These are phyloP conservation scores for Achlya hypogyna DNA, from an alignment of 352 stramenopile species.

Conservation along the genomic window DNA sequence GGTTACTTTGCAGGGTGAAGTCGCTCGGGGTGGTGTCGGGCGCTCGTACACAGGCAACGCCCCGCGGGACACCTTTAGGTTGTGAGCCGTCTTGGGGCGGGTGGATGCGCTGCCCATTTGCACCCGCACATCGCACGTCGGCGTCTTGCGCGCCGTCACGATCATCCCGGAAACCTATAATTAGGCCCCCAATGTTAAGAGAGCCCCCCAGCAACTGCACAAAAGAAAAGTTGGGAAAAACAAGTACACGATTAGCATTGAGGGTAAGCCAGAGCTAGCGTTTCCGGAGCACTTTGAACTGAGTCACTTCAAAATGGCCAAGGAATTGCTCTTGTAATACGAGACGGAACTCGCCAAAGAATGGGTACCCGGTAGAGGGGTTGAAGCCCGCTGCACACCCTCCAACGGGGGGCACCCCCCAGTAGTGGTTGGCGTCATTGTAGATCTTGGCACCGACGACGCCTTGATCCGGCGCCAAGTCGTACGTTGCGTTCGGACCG, in stretches of 20 bases:
- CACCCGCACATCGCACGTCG: background rate
- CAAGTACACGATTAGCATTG: too few relatives aligned
- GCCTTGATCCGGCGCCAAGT: conserved; percentile 37
- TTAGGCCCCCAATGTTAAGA: too few relatives aligned
- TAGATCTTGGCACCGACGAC: conserved; percentile 58
- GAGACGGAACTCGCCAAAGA: conserved; percentile 67
- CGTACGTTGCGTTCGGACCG: conserved; percentile 51
- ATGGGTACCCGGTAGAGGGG: conserved; percentile 53
- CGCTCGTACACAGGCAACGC: background rate
- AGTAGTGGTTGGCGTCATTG: conserved; percentile 66
- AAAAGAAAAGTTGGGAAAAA: background rate
- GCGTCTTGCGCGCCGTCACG: background rate
- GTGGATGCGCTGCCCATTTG: background rate
- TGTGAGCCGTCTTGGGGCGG: background rate
- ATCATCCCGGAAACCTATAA: background rate
- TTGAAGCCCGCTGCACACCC: conserved; percentile 51
- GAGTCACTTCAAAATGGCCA: conserved; percentile 6
- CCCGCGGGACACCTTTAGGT: background rate
- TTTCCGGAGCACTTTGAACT: conserved; percentile 3
- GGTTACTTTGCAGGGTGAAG: background rate
- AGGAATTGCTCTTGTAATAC: conserved; percentile 57
- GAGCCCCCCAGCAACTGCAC: too few relatives aligned
- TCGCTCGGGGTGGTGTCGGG: background rate
- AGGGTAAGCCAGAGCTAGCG: background rate
- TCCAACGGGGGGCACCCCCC: conserved; percentile 35